phyloP scores from a whole-genome alignment of 371 early-diverging fungal species.

The Conidiobolus incongruus region DNA sequence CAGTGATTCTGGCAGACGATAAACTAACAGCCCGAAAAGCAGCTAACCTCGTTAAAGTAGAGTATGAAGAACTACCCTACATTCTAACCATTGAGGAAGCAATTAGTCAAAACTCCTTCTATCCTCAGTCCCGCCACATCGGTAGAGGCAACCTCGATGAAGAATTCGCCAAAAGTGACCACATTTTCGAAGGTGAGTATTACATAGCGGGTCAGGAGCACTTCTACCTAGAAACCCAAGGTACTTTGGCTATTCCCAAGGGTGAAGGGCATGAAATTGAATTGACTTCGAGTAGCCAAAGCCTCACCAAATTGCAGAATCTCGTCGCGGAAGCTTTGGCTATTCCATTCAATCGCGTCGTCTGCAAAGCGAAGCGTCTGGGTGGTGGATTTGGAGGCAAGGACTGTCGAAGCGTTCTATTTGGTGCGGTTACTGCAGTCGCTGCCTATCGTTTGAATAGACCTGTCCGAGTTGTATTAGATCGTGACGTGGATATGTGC shows the following conservation, averaged over 20 bases:
- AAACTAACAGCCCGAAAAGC: slow-evolving; percentile 32
- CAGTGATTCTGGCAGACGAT: slow-evolving; percentile 37
- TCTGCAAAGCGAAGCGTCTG: slow-evolving; percentile 38
- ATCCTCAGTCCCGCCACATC: slow-evolving; percentile 18
- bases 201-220: slow-evolving; percentile 42
- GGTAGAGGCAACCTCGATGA: slow-evolving; percentile 23
- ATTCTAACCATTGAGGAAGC: slow-evolving; percentile 47
- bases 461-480: slow-evolving; percentile 43
- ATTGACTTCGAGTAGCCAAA: slow-evolving; percentile 39
- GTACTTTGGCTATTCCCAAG: slow-evolving; percentile 32
- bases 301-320: slow-evolving; percentile 38
- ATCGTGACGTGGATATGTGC: slow-evolving; percentile 58
- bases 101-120: slow-evolving; percentile 28
- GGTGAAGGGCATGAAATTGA: slow-evolving; percentile 52
- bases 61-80: slow-evolving; percentile 31
- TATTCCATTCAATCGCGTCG: slow-evolving; percentile 26
- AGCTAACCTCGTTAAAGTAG: slow-evolving; percentile 30
- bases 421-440: slow-evolving; percentile 27
- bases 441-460: slow-evolving; percentile 26
- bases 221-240: slow-evolving; percentile 47
- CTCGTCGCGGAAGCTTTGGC: slow-evolving; percentile 32
- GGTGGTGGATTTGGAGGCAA: slow-evolving; percentile 74
- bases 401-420: slow-evolving; percentile 31
- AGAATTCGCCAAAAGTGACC: slow-evolving; percentile 18
- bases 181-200: slow-evolving; percentile 21